Percentiles rank a stretch among this genome's conserved stretches.
These are phyloP conservation scores for Asterella californica DNA, from an alignment of 225 moss, liverwort and hornwort genomes.

Conservation along the genomic window DNA sequence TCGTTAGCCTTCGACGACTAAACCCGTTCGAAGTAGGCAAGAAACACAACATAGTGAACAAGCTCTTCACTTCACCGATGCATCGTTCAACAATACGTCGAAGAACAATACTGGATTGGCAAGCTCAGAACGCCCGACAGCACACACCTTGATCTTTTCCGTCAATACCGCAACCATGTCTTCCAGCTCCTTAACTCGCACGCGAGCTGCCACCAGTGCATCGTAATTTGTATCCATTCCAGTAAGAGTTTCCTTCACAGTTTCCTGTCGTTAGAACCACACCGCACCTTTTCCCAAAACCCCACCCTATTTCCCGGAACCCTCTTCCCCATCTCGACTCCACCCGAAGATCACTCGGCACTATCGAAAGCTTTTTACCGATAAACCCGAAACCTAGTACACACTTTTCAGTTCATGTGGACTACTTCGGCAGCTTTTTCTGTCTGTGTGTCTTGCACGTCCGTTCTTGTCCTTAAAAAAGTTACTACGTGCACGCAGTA, in stretches of 20 bases:
- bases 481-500: background rate
- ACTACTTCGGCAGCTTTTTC: background rate
- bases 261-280: background rate
- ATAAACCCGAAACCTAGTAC: background rate
- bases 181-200: conserved; percentile 42
- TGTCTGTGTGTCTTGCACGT: background rate
- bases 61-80: background rate
- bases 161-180: conserved; percentile 26
- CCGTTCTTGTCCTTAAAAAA: background rate
- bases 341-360: background rate
- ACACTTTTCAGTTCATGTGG: background rate
- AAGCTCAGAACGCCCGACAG: background rate
- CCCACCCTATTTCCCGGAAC: background rate
- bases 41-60: background rate
- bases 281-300: background rate
- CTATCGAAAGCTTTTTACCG: background rate
- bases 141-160: conserved; percentile 34
- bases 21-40: background rate
- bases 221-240: conserved; percentile 10
- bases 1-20: background rate
- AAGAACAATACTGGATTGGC: background rate
- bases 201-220: conserved; percentile 17
- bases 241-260: background rate
- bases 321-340: background rate
- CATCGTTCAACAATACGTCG: background rate